Conservation (phyloP, 352 stramenopile species). For the Peronospora farinosa region DNA sequence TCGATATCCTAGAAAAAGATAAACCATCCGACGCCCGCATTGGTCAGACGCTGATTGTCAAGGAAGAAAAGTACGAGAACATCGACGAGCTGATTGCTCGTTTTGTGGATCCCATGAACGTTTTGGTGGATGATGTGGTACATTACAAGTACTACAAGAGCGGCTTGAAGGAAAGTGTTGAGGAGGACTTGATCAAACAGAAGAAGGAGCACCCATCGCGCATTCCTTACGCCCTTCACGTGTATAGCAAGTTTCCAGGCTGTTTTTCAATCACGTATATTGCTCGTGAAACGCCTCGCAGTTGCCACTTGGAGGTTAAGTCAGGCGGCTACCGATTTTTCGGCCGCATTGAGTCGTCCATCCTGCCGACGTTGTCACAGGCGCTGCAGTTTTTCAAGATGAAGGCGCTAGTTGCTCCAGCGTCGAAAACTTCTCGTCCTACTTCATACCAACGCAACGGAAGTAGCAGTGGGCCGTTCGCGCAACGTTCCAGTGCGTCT, state of each 20-base stretch:
- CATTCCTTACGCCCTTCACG: conserved; percentile 79
- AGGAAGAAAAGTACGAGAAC: conserved; percentile 81
- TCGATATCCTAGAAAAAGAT: conserved; percentile 84
- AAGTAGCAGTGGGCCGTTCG: conserved; percentile 48
- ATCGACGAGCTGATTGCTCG: conserved; percentile 86
- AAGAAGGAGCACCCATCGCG: conserved; percentile 80
- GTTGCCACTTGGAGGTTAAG: conserved; percentile 85
- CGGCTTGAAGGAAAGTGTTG: conserved; percentile 56
- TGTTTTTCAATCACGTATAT: conserved; percentile 89
- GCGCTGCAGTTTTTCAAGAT: conserved; percentile 88
- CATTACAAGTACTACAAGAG: conserved; percentile 86
- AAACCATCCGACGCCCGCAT: conserved; percentile 82
- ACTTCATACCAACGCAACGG: conserved; percentile 46
- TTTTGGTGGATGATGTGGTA: conserved; percentile 77
- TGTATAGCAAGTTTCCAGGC: conserved; percentile 83
- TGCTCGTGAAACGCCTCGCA: conserved; percentile 72
- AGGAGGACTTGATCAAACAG: conserved; percentile 84
- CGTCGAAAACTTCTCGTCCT: conserved; percentile 31
- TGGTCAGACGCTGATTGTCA: conserved; percentile 77
- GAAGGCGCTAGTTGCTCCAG: conserved; percentile 66
- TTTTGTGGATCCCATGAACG: conserved; percentile 87
- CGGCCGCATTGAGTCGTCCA: conserved; percentile 80
- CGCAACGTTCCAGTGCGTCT: conserved; percentile 44
- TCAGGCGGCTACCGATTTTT: conserved; percentile 83
- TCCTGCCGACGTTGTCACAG: conserved; percentile 68